Conservation (phyloP, 2,329 filamentous ascomycete species). For the Cladophialophora exuberans region DNA sequence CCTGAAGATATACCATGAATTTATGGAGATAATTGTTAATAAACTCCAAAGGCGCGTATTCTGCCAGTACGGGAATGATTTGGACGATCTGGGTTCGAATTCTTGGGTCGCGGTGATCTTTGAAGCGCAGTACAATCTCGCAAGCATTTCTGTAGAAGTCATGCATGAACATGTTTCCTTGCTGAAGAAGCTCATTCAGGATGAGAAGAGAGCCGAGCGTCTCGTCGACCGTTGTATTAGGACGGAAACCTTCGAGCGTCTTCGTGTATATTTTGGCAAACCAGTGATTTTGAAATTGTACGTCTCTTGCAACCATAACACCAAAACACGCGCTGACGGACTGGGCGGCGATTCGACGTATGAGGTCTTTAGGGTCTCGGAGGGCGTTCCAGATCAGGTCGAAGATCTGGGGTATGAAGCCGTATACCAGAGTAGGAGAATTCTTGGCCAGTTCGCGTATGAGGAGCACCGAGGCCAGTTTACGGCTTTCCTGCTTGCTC, state of each 20-base stretch:
- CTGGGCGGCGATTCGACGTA: conserved; percentile 87
- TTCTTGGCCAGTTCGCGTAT: conserved; percentile 88
- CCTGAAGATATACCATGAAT: conserved; percentile 95
- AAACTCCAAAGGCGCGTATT: conserved; percentile 90
- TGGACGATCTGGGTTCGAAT: conserved; percentile 88
- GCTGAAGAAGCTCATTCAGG: conserved; percentile 87
- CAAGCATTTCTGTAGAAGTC: conserved; percentile 89
- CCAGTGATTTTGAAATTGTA: conserved; percentile 82
- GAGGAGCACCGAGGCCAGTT: conserved; percentile 90
- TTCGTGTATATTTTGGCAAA: conserved; percentile 91
- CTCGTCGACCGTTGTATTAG: conserved; percentile 74
- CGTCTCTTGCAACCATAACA: conserved; percentile 91
- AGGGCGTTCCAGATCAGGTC: conserved; percentile 96
- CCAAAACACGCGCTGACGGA: conserved; percentile 94
- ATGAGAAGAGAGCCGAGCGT: conserved; percentile 94
- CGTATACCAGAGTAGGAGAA: conserved; percentile 92
- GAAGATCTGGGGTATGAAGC: conserved; percentile 92
- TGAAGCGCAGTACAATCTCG: conserved; percentile 88
- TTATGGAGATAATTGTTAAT: conserved; percentile 84
- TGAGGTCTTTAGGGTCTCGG: conserved; percentile 85
- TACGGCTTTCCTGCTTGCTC: conserved; percentile 78
- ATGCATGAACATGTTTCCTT: conserved; percentile 99
- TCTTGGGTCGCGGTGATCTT: conserved; percentile 85
- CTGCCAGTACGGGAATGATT: conserved; percentile 88
- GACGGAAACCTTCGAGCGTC: conserved; percentile 75